Evolutionary conservation across 2,329 filamentous ascomycete genomes (phyloP), one percentile per base, ranked within the genome.

Genomic region (Xylogone sp.): DNA sequence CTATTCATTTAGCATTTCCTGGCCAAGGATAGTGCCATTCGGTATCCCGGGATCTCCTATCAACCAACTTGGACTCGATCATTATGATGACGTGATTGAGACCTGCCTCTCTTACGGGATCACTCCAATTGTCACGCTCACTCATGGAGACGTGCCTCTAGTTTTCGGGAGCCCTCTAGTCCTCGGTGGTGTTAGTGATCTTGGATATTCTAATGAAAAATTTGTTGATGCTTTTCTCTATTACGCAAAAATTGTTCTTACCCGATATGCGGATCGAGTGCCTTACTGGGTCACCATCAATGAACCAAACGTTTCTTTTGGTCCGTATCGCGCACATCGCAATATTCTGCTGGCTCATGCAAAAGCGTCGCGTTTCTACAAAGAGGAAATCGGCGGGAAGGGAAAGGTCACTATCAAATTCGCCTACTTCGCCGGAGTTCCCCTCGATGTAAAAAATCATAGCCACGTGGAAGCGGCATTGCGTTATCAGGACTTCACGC

Each of bases 31-130:
- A 31, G 52, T 80, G 3, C 77, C 77, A 0, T 81, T 81, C 54
- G 71, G 68, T 0, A 47, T 76, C 2, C 70, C 72, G 0, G 74
- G 73, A 0, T 73, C 76, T 0, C 77, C 77, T 0, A 71, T 80
- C 13, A 80, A 81, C 50, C 63, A 73, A 49, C 64, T 74, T 45
- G 77, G 69, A 1, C 65, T 81, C 13, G 68, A 75, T 12, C 76
- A 80, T 58, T 81, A 80, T 54, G 70, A 77, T 51, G 74, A 80
- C 47, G 64, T 80, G 7, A 77, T 80, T 57, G 67, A 78, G 48
- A 75, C 71, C 18, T 66, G 74, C 18, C 55, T 79, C 0, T 69
- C 73, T 31, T 74, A 77, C 46, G 76, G 75, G 3, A 75, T 80
- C 71, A 65, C 66, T 1, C 77, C 77, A 0, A 66, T 71, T 3